phyloP scores from a whole-genome alignment of 2,329 filamentous ascomycete species.

The Xenoacremonium recifei region DNA sequence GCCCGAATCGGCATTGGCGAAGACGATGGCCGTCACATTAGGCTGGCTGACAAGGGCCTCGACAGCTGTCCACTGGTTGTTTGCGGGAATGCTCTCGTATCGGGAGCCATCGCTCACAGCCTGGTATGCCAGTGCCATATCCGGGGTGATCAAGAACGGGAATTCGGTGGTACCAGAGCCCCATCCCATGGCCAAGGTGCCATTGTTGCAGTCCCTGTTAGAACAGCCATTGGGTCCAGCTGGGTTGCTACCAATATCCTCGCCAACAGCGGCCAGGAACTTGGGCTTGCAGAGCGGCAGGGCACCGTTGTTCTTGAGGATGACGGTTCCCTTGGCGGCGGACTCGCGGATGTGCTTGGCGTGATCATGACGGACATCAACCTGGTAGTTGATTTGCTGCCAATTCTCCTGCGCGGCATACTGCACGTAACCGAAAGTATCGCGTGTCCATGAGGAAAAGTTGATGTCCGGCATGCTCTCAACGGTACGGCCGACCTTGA shows the following conservation, averaged over 20 bases:
- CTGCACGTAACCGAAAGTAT: constrained; percentile 72
- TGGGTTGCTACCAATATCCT: constrained; percentile 75
- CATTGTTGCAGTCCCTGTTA: constrained; percentile 61
- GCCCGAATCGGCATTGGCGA: constrained; percentile 83
- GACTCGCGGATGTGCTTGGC: constrained; percentile 70
- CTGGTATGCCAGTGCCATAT: constrained; percentile 65
- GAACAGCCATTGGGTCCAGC: constrained; percentile 76
- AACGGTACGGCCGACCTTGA: constrained; percentile 61
- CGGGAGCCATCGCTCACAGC: constrained; percentile 57
- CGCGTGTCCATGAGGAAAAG: constrained; percentile 83
- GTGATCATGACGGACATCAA: constrained; percentile 81
- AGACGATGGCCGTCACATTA: constrained; percentile 75
- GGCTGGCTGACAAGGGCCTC: constrained; percentile 58
- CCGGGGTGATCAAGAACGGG: constrained; percentile 74
- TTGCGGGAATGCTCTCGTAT: constrained; percentile 67
- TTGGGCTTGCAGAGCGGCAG: constrained; percentile 79
- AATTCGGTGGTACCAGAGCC: constrained; percentile 73
- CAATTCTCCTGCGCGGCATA: constrained; percentile 58
- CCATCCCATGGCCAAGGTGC: constrained; percentile 74
- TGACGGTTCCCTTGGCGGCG: constrained; percentile 76
- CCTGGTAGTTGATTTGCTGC: constrained; percentile 72
- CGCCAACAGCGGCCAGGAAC: constrained; percentile 75
- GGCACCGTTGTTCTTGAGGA: constrained; percentile 80
- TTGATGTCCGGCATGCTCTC: constrained; percentile 59
- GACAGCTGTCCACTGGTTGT: constrained; percentile 61